phyloP scores from a whole-genome alignment of 169 alveolate species.

The Plasmodium malariae region DNA sequence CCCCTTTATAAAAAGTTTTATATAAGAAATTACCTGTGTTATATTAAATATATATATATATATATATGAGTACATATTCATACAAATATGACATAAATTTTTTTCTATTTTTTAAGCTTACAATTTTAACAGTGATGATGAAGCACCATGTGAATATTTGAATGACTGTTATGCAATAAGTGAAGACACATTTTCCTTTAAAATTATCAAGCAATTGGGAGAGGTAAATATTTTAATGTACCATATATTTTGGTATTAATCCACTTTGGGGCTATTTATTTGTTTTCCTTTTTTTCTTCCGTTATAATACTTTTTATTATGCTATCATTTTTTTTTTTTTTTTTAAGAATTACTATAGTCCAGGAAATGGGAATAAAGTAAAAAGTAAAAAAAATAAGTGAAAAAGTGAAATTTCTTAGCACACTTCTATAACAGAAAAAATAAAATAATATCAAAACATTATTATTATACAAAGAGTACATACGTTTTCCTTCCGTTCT shows the following conservation, averaged over 20 bases:
- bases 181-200: constrained; percentile 73
- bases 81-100: neutral
- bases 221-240: constrained; percentile 14
- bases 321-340: constrained; percentile 32
- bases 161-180: constrained; percentile 73
- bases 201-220: constrained; percentile 73
- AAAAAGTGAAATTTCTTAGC: neutral
- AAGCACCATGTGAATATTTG: constrained; percentile 73
- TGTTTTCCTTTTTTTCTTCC: neutral
- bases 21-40: neutral
- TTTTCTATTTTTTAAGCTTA: constrained; percentile 37
- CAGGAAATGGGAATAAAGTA: constrained; percentile 76
- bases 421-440: neutral
- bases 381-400: constrained; percentile 42
- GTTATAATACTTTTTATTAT: neutral
- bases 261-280: neutral
- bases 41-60: constrained; percentile 2
- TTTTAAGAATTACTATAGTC: constrained; percentile 73
- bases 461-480: neutral
- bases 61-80: neutral
- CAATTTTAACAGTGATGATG: constrained; percentile 77
- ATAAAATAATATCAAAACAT: neutral
- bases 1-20: neutral
- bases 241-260: neutral
- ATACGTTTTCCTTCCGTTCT: neutral